phyloP scores from a whole-genome alignment of 2,329 filamentous ascomycete genomes.

The Stemphylium beticola region DNA sequence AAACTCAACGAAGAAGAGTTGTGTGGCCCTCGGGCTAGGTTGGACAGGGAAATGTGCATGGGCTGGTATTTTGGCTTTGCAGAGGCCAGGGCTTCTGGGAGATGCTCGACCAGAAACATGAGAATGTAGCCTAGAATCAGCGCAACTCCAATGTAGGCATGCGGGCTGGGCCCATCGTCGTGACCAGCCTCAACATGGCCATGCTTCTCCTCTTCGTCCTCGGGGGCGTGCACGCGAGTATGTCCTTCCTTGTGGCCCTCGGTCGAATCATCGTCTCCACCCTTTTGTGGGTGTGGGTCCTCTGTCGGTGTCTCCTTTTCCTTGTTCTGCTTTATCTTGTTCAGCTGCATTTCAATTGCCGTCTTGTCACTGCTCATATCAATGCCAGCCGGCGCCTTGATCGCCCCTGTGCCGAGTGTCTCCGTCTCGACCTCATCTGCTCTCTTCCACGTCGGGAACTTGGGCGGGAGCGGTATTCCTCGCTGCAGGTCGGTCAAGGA shows the following conservation, averaged over 20 bases:
- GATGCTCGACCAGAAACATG: constrained; percentile 89
- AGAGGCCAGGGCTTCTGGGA: constrained; percentile 42
- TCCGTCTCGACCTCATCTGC: constrained; percentile 23
- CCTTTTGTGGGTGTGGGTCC: constrained; percentile 40
- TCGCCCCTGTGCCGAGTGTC: constrained; percentile 21
- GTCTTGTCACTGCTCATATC: constrained; percentile 32
- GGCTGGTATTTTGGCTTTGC: constrained; percentile 70
- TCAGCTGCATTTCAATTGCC: constrained; percentile 25
- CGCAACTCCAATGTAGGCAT: constrained; percentile 84
- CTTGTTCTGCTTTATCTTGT: constrained; percentile 32
- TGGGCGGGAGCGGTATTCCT: constrained; percentile 30
- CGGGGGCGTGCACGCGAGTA: constrained; percentile 43
- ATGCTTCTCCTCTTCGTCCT: constrained; percentile 48
- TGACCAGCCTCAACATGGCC: constrained; percentile 52
- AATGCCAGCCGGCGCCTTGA: constrained; percentile 25
- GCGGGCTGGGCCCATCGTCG: constrained; percentile 56
- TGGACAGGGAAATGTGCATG: constrained; percentile 87
- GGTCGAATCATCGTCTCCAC: constrained; percentile 48
- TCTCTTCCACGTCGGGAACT: constrained; percentile 30
- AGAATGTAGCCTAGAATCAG: constrained; percentile 88
- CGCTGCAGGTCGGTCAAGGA: constrained; percentile 35
- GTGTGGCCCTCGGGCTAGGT: constrained; percentile 65
- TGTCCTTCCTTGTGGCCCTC: constrained; percentile 48
- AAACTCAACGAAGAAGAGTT: constrained; percentile 47
- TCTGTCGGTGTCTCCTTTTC: constrained; percentile 28